Evolutionary conservation across 345 rosid genomes (phyloP).

Genomic region (Conringia planisiliqua): DNA sequence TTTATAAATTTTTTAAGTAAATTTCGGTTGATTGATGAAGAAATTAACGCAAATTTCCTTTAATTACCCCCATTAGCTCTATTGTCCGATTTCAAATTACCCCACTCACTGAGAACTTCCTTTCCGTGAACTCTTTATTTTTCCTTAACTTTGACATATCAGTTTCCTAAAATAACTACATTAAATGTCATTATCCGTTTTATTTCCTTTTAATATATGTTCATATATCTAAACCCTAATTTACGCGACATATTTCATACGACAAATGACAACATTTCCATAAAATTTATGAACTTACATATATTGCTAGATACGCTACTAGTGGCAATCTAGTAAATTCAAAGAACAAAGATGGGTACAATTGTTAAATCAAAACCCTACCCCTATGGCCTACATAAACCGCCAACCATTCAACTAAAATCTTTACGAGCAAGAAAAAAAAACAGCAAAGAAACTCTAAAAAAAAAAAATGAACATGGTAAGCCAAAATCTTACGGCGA

Average conservation of each 20-base stretch:
- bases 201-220: not conserved
- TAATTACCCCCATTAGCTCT: not conserved
- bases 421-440: not conserved
- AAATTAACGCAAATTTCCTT: not conserved
- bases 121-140: not conserved
- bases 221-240: not conserved
- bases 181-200: not conserved
- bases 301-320: not conserved
- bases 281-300: not conserved
- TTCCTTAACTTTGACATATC: not conserved
- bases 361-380: not conserved
- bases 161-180: not conserved
- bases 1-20: not conserved
- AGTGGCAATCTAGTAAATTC: constrained; percentile 9
- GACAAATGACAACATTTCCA: not conserved
- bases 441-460: not conserved
- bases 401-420: constrained; percentile 12
- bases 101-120: not conserved
- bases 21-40: not conserved
- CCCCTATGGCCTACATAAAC: constrained; percentile 23
- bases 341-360: not conserved
- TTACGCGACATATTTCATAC: not conserved
- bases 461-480: constrained; percentile 24
- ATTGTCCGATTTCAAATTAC: not conserved
- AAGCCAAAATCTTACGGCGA: constrained; percentile 4